Conservation (phyloP, 2,329 filamentous ascomycete species). For the Ophioceras dolichostomum region DNA sequence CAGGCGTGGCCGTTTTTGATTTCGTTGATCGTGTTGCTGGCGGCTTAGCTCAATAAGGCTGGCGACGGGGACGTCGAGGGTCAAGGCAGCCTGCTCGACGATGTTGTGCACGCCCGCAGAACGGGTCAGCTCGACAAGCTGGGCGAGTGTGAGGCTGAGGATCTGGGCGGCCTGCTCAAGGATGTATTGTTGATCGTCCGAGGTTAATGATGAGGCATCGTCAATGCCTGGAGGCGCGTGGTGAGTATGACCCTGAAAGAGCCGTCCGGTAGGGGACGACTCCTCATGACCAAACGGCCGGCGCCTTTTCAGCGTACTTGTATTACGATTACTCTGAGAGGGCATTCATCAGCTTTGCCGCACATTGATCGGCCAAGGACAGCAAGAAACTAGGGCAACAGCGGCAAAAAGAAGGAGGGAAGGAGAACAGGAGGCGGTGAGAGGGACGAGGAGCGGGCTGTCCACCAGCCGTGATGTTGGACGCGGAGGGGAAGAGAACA, state of each 20-base stretch:
- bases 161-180: conserved; percentile 11
- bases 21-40: conserved; percentile 5
- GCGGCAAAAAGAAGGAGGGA: no score
- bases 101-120: conserved; percentile 12
- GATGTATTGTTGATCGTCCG: conserved; percentile 12
- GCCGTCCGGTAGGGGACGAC: conserved; percentile 20
- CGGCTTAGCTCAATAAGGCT: conserved; percentile 15
- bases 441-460: no score
- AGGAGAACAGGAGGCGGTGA: no score
- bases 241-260: conserved; percentile 16
- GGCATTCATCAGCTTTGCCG: neutral
- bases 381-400: no score
- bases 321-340: neutral
- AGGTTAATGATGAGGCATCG: conserved; percentile 13
- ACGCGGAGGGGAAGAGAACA: no score
- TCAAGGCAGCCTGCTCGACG: conserved; percentile 19
- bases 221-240: conserved; percentile 7
- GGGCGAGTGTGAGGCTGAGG: conserved; percentile 9
- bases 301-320: conserved; percentile 28
- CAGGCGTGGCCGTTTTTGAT: conserved; percentile 15
- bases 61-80: conserved; percentile 17
- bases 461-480: no score
- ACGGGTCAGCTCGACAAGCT: conserved; percentile 9
- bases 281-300: conserved; percentile 27
- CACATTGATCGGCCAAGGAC: no score